phyloP scores from a whole-genome alignment of 2,329 filamentous ascomycete species.

The Neocatenulostroma microsporum region DNA sequence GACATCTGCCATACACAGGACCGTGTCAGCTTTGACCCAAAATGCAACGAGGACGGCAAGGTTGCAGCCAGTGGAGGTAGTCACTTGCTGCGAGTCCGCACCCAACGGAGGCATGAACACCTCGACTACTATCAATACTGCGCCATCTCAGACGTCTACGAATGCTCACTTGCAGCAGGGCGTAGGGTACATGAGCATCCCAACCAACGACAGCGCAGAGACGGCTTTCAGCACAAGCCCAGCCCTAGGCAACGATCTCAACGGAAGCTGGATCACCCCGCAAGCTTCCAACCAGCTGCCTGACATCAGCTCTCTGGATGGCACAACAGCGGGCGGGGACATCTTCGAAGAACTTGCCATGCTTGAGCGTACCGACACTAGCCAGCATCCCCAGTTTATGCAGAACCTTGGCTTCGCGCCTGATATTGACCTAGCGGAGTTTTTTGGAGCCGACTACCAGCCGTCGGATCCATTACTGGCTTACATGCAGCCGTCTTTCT shows the following conservation, averaged over 20 bases:
- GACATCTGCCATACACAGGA: background rate
- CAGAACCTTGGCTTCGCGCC: slow-evolving; percentile 59
- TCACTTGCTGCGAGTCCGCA: background rate
- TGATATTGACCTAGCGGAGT: slow-evolving; percentile 51
- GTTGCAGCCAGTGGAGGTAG: slow-evolving; percentile 1
- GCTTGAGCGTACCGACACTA: slow-evolving; percentile 47
- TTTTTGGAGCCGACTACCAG: slow-evolving; percentile 38
- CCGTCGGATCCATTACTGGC: slow-evolving; percentile 34
- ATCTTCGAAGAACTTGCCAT: slow-evolving; percentile 53
- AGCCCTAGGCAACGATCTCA: background rate
- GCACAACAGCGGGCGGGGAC: slow-evolving; percentile 21
- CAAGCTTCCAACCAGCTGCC: slow-evolving; percentile 1
- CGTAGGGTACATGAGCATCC: slow-evolving; percentile 19
- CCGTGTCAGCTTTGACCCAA: background rate
- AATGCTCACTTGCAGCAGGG: slow-evolving; percentile 9
- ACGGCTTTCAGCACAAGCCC: background rate
- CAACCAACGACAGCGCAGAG: slow-evolving; percentile 10
- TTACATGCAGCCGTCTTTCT: slow-evolving; percentile 4
- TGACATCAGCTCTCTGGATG: too few species aligned
- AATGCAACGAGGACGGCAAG: background rate
- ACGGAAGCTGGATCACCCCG: background rate
- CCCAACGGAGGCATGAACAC: background rate
- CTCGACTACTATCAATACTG: background rate
- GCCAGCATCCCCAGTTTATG: slow-evolving; percentile 57
- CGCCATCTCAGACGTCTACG: background rate